Conservation (phyloP, 768 basidiomycete genomes). For the Calocybe gangraenosa region DNA sequence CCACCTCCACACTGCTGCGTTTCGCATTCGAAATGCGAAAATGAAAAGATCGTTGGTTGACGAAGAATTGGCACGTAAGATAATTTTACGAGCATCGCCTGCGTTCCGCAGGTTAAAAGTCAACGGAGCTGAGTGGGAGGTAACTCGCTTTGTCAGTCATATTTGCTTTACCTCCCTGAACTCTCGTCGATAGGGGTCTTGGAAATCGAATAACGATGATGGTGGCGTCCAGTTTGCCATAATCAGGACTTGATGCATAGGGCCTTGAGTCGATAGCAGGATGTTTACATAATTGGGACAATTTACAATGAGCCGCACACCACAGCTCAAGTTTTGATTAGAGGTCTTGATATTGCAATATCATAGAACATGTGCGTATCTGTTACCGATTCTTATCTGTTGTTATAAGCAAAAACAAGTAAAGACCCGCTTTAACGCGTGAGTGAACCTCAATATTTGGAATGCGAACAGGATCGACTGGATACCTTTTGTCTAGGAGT, state of each 20-base stretch:
- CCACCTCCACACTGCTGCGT: slow-evolving; percentile 27
- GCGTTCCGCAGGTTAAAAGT: slow-evolving; percentile 26
- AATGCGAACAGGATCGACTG: too few species aligned
- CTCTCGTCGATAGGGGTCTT: slow-evolving; percentile 11
- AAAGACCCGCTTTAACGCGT: too few species aligned
- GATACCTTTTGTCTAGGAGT: too few species aligned
- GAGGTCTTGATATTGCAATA: too few species aligned
- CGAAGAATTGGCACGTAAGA: slow-evolving; percentile 18
- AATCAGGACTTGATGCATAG: neutral
- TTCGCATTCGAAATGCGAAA: slow-evolving; percentile 29
- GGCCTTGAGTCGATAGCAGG: too few species aligned
- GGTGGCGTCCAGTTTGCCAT: slow-evolving; percentile 6
- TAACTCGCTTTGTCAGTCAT: slow-evolving; percentile 6
- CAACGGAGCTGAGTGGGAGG: slow-evolving; percentile 32
- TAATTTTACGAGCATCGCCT: slow-evolving; percentile 21
- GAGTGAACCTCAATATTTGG: too few species aligned
- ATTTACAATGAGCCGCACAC: too few species aligned
- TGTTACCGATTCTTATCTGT: too few species aligned
- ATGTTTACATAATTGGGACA: too few species aligned
- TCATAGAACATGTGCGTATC: too few species aligned
- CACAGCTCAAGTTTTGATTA: too few species aligned
- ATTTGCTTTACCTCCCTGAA: neutral
- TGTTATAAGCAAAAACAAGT: too few species aligned
- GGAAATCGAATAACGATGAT: slow-evolving; percentile 8
- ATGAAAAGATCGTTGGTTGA: slow-evolving; percentile 16